These are phyloP conservation scores for Auricularia cornea DNA, from an alignment of 768 basidiomycete species.

Conservation along the genomic window DNA sequence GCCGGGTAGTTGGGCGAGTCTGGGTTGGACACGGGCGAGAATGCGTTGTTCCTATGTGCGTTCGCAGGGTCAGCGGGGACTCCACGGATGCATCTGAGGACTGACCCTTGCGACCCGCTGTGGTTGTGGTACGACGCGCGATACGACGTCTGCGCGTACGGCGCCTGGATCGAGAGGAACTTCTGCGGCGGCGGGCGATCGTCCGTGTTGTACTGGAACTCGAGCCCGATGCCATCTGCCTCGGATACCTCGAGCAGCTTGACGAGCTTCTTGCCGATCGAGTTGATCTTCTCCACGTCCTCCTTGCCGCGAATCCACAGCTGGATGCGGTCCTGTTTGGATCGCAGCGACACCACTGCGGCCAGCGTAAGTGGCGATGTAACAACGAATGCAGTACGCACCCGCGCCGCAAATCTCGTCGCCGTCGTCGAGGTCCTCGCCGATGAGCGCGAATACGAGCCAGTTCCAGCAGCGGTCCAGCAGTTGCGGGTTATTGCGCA, in stretches of 20 bases:
- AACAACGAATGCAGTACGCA: not conserved
- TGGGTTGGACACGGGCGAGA: not conserved
- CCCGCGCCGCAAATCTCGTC: constrained; percentile 51
- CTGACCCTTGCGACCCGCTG: not conserved
- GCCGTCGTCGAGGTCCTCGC: constrained; percentile 60
- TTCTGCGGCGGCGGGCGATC: constrained; percentile 75
- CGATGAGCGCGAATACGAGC: constrained; percentile 86
- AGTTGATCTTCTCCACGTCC: constrained; percentile 77
- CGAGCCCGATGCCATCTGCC: constrained; percentile 74
- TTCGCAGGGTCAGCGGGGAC: no score
- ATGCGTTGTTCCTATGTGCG: not conserved
- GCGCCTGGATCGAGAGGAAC: constrained; percentile 69
- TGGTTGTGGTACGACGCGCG: not conserved
- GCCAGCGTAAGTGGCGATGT: constrained; percentile 71
- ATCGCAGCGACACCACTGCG: constrained; percentile 78
- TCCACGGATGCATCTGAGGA: no score
- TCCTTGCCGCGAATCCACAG: constrained; percentile 84
- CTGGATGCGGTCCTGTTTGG: constrained; percentile 85
- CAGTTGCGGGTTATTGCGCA: constrained; percentile 72
- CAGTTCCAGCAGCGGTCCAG: constrained; percentile 87
- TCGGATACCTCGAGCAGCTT: constrained; percentile 79
- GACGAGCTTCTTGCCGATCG: constrained; percentile 73
- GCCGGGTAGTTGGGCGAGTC: not conserved
- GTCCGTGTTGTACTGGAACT: constrained; percentile 89
- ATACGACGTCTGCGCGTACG: constrained; percentile 45